A percentile compares a stretch with the other conserved stretches of the same genome.
phyloP scores from a whole-genome alignment of 2,329 filamentous ascomycete species.

The Arthrinium puccinioides region DNA sequence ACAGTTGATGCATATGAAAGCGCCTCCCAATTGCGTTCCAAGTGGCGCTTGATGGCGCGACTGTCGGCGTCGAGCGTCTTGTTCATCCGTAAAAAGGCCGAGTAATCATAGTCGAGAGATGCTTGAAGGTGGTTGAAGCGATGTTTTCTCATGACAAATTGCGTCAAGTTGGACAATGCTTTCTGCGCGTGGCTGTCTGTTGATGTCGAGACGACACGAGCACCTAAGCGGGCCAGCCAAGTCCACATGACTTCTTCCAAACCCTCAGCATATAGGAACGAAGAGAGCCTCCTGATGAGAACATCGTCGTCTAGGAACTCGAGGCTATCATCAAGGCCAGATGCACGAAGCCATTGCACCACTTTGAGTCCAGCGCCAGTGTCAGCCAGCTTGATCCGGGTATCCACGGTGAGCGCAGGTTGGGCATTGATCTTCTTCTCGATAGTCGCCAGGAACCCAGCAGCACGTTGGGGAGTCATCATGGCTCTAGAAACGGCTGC shows the following conservation, averaged over 20 bases:
- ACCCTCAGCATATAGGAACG: slow-evolving; percentile 45
- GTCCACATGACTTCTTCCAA: slow-evolving; percentile 44
- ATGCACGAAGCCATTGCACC: slow-evolving; percentile 45
- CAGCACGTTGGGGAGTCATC: slow-evolving; percentile 46
- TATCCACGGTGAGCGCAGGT: slow-evolving; percentile 25
- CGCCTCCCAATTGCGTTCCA: slow-evolving; percentile 36
- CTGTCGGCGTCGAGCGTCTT: slow-evolving; percentile 29
- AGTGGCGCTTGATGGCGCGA: slow-evolving; percentile 24
- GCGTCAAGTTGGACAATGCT: slow-evolving; percentile 31
- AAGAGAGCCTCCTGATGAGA: slow-evolving; percentile 33
- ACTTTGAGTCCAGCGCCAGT: slow-evolving; percentile 41
- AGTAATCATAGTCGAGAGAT: slow-evolving; percentile 41
- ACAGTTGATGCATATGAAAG: slow-evolving; percentile 48
- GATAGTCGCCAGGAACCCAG: slow-evolving; percentile 45
- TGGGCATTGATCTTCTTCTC: slow-evolving; percentile 29
- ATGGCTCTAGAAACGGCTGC: slow-evolving; percentile 47
- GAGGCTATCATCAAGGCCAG: slow-evolving; percentile 38
- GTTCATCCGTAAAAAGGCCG: slow-evolving; percentile 38
- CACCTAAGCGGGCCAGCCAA: slow-evolving; percentile 39
- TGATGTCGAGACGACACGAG: slow-evolving; percentile 8
- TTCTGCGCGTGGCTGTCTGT: slow-evolving; percentile 9
- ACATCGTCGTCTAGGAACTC: slow-evolving; percentile 33
- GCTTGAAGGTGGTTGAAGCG: too few relatives aligned
- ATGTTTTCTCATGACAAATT: slow-evolving; percentile 27
- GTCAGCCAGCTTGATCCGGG: slow-evolving; percentile 26